These are phyloP conservation scores for Pleurotus djamor DNA, from an alignment of 768 basidiomycete genomes.

Conservation along the genomic window DNA sequence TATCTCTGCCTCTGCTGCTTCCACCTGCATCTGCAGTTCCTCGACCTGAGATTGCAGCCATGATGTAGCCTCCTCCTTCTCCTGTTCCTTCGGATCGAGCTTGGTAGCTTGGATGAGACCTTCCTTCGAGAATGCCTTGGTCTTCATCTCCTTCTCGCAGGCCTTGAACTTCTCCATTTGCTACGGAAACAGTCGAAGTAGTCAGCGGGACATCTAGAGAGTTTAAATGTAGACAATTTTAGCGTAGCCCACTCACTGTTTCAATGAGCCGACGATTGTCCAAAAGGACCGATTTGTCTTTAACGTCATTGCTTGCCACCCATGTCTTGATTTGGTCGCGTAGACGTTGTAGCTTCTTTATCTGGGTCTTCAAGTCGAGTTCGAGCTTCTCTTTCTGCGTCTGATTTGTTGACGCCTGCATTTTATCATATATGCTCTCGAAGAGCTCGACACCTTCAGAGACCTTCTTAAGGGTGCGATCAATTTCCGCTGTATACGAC, in stretches of 20 bases:
- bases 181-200: constrained; percentile 40
- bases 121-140: constrained; percentile 99
- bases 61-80: constrained; percentile 84
- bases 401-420: constrained; percentile 93
- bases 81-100: constrained; percentile 96
- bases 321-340: constrained; percentile 99
- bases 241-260: constrained; percentile 60
- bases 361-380: constrained; percentile 73
- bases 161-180: constrained; percentile 99
- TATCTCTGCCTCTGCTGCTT: constrained; percentile 92
- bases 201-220: constrained; percentile 17
- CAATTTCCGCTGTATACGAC: constrained; percentile 84
- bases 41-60: constrained; percentile 93
- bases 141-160: constrained; percentile 99
- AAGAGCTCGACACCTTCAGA: constrained; percentile 93
- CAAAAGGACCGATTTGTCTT: constrained; percentile 91
- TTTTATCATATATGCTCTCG: constrained; percentile 97
- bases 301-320: constrained; percentile 97
- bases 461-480: constrained; percentile 98
- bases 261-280: constrained; percentile 97
- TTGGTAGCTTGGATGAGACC: constrained; percentile 92
- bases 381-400: constrained; percentile 55
- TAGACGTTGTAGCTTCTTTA: constrained; percentile 97
- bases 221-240: constrained; percentile 6
- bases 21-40: constrained; percentile 89